Conservation (phyloP, 129 eudicot genomes). For the Chrysanthemum seticuspe region DNA sequence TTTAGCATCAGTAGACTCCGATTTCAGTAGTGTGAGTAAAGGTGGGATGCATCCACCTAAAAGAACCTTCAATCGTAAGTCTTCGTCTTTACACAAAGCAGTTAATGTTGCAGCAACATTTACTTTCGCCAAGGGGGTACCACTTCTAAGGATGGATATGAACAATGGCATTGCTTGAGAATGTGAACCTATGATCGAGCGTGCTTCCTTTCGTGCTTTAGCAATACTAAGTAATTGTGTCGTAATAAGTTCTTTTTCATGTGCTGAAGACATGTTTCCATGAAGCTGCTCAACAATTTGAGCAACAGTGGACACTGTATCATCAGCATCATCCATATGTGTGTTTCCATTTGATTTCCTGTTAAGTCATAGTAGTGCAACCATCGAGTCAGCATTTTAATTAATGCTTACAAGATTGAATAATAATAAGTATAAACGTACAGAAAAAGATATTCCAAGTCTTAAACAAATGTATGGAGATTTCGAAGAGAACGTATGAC, state of each 20-base stretch:
- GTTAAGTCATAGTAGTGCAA: constrained; percentile 20
- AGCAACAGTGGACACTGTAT: constrained; percentile 64
- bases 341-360: constrained; percentile 58
- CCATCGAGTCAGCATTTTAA: not conserved
- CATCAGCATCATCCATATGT: constrained; percentile 54
- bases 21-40: constrained; percentile 62
- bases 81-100: constrained; percentile 71
- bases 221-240: constrained; percentile 58
- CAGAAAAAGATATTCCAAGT: too few relatives aligned
- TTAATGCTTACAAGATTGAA: too few relatives aligned
- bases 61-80: constrained; percentile 69
- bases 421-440: too few relatives aligned
- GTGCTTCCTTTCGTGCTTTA: constrained; percentile 62
- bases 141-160: constrained; percentile 66
- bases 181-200: constrained; percentile 70
- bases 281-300: constrained; percentile 70
- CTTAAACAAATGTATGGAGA: too few relatives aligned
- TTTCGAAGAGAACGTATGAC: too few relatives aligned
- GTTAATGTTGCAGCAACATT: constrained; percentile 61
- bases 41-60: constrained; percentile 86
- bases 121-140: constrained; percentile 51
- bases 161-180: constrained; percentile 80
- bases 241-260: constrained; percentile 68
- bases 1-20: constrained; percentile 55
- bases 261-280: constrained; percentile 50